These are phyloP conservation scores for Henckelia pumila DNA, from an alignment of 257 asterid genomes.

Conservation along the genomic window DNA sequence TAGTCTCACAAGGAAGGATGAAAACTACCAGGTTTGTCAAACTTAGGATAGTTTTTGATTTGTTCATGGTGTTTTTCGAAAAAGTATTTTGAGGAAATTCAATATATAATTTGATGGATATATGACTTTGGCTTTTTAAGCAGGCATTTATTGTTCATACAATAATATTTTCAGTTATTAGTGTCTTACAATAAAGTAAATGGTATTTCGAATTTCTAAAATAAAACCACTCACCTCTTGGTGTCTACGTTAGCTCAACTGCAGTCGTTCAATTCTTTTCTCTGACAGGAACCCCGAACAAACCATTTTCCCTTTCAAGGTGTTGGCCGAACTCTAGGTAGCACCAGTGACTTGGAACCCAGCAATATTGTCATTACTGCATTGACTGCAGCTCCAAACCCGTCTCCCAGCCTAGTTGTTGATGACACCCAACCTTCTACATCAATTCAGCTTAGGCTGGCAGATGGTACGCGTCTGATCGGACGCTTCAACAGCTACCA, in stretches of 20 bases:
- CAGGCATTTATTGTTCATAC: too few relatives aligned
- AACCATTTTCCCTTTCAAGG: conserved; percentile 55
- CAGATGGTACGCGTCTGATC: conserved; percentile 86
- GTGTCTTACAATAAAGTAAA: too few relatives aligned
- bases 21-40: conserved; percentile 50
- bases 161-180: too few relatives aligned
- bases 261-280: neutral
- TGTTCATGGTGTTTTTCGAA: too few relatives aligned
- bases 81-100: too few relatives aligned
- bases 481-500: conserved; percentile 75
- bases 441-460: conserved; percentile 79
- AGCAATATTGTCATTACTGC: conserved; percentile 20
- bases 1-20: conserved; percentile 68
- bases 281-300: conserved; percentile 41
- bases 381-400: conserved; percentile 46
- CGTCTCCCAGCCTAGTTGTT: conserved; percentile 55
- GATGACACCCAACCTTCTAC: conserved; percentile 61
- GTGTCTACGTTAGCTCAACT: conserved; percentile 4
- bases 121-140: too few relatives aligned
- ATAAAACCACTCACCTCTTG: neutral
- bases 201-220: too few relatives aligned
- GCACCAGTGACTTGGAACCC: conserved; percentile 33
- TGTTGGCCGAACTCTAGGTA: conserved; percentile 44
- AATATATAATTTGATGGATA: too few relatives aligned
- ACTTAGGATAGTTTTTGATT: too few relatives aligned